phyloP scores from a whole-genome alignment of 768 basidiomycete species.

The Mycena polygramma region DNA sequence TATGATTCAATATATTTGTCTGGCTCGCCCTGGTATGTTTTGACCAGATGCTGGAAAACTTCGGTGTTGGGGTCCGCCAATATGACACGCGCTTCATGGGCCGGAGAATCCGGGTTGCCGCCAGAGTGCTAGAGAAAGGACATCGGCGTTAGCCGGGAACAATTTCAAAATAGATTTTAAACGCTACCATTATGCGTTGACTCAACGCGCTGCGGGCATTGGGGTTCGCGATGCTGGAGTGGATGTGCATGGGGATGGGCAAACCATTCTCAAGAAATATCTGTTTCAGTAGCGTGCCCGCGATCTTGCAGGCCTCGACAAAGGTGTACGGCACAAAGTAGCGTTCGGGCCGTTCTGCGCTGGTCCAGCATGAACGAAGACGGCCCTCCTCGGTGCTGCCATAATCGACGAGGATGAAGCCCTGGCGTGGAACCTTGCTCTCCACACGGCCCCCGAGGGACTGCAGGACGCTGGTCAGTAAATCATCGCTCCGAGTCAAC shows the following conservation, averaged over 20 bases:
- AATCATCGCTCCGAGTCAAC: conserved; percentile 1
- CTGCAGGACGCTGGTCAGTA: conserved; percentile 50
- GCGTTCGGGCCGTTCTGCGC: conserved; percentile 76
- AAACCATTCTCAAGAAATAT: conserved; percentile 77
- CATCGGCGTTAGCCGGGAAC: conserved; percentile 9
- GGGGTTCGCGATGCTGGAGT: conserved; percentile 83
- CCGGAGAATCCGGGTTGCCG: conserved; percentile 79
- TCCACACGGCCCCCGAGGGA: conserved; percentile 83
- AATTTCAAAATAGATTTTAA: background rate
- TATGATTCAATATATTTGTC: conserved; percentile 86
- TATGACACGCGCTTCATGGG: conserved; percentile 80
- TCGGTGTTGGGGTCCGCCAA: conserved; percentile 86
- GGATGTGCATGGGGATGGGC: conserved; percentile 84
- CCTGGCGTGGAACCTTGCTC: conserved; percentile 81
- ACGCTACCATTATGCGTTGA: conserved; percentile 76
- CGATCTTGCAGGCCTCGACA: conserved; percentile 88
- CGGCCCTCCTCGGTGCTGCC: conserved; percentile 81
- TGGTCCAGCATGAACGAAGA: conserved; percentile 80
- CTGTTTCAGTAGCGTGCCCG: conserved; percentile 78
- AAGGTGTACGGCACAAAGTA: conserved; percentile 86
- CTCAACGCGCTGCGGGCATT: conserved; percentile 77
- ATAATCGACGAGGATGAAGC: conserved; percentile 79
- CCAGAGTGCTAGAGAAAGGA: conserved; percentile 74
- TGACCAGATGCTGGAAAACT: conserved; percentile 79
- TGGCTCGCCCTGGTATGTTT: conserved; percentile 75